Evolutionary conservation across 768 basidiomycete species (phyloP).

Genomic region (Sistotremastrum niveocremeum): DNA sequence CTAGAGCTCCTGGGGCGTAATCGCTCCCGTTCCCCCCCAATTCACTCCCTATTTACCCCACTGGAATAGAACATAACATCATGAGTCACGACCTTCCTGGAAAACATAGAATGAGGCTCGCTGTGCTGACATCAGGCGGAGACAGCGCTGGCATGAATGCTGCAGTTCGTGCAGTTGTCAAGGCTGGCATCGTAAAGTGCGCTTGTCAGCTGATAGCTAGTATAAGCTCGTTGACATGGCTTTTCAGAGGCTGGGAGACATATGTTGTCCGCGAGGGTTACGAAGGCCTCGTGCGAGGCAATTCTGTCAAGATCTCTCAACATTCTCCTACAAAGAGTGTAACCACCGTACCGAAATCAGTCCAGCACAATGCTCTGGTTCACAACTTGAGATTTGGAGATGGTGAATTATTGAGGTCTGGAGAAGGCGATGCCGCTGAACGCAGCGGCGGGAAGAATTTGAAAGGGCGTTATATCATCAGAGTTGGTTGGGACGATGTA

Average conservation of each 20-base stretch:
- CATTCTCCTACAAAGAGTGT: constrained; percentile 6
- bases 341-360: constrained; percentile 11
- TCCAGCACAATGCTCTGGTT: constrained; percentile 25
- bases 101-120: constrained; percentile 57
- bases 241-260: constrained; percentile 80
- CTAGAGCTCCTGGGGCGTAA: not conserved
- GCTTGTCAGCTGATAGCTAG: constrained; percentile 12
- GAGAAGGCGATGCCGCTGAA: constrained; percentile 54
- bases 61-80: not conserved
- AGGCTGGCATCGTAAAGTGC: constrained; percentile 81
- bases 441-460: constrained; percentile 51
- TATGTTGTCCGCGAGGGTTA: constrained; percentile 98
- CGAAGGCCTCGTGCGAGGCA: constrained; percentile 95
- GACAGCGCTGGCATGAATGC: constrained; percentile 99
- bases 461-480: constrained; percentile 84
- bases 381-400: constrained; percentile 75
- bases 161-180: constrained; percentile 86
- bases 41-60: not conserved
- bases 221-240: not conserved
- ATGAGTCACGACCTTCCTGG: not conserved
- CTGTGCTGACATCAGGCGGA: constrained; percentile 89
- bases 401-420: constrained; percentile 62
- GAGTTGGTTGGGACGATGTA: constrained; percentile 98
- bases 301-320: constrained; percentile 20
- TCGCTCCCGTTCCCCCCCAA: not conserved